Percentiles rank a stretch among this genome's conserved stretches.
phyloP scores from a whole-genome alignment of 108 stramenopile genomes.

The Nitzschia inconspicua region DNA sequence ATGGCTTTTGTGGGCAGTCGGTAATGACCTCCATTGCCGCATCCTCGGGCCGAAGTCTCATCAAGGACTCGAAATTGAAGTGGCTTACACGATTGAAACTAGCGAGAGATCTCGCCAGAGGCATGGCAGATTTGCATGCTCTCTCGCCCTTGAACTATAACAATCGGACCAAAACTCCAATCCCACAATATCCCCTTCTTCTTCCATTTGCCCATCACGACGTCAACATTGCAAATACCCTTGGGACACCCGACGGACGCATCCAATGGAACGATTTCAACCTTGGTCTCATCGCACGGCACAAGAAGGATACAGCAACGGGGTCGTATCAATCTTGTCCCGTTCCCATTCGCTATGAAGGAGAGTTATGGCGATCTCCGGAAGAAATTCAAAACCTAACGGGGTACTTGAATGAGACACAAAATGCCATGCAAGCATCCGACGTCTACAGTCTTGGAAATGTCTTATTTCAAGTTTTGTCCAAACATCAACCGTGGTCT shows the following conservation, averaged over 20 bases:
- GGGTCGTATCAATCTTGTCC: slow-evolving; percentile 19
- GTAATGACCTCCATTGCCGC: slow-evolving; percentile 45
- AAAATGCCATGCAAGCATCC: slow-evolving; percentile 41
- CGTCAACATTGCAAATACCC: slow-evolving; percentile 50
- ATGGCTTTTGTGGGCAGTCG: slow-evolving; percentile 71
- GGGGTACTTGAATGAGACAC: slow-evolving; percentile 11
- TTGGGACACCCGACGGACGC: slow-evolving; percentile 8
- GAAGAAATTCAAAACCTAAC: slow-evolving; percentile 39
- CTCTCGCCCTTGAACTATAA: slow-evolving; percentile 10
- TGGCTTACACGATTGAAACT: slow-evolving; percentile 38
- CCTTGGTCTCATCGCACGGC: slow-evolving; percentile 34
- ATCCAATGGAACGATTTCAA: slow-evolving; percentile 72
- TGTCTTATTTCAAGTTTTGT: slow-evolving; percentile 41
- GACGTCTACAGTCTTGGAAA: slow-evolving; percentile 76
- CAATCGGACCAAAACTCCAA: not conserved
- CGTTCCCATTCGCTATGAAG: slow-evolving; percentile 35
- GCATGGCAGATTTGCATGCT: slow-evolving; percentile 64
- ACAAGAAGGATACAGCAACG: not conserved
- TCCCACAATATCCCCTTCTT: not conserved
- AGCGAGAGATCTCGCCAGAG: slow-evolving; percentile 51
- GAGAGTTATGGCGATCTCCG: slow-evolving; percentile 44
- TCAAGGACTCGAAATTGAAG: slow-evolving; percentile 18
- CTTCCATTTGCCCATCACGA: slow-evolving; percentile 38
- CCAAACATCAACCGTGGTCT: slow-evolving; percentile 54
- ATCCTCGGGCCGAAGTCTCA: slow-evolving; percentile 14